Conservation (phyloP, 345 rosid species). For the Citrus trifoliata region DNA sequence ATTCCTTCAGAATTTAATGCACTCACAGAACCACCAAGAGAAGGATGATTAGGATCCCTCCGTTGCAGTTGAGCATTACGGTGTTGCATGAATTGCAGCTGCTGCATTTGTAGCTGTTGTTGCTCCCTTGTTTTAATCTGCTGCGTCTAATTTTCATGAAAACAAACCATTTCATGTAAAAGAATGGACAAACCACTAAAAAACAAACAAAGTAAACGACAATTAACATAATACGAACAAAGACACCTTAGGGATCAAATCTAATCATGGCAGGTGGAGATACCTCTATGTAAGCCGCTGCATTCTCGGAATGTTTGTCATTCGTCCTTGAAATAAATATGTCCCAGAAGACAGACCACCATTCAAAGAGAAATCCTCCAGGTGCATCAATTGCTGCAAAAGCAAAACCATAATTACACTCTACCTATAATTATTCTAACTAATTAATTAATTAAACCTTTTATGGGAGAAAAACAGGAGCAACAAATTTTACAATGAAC, state of each 20-base stretch:
- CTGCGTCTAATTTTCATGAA: constrained; percentile 36
- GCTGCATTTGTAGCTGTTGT: constrained; percentile 59
- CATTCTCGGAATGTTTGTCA: constrained; percentile 62
- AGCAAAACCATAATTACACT: not conserved
- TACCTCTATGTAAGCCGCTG: constrained; percentile 74
- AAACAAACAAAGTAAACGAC: not conserved
- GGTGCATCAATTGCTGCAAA: constrained; percentile 70
- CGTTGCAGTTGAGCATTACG: constrained; percentile 54
- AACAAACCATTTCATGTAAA: not conserved
- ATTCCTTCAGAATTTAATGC: constrained; percentile 52
- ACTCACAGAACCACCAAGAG: constrained; percentile 41
- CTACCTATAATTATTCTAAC: not conserved
- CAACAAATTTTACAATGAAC: not conserved
- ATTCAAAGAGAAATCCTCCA: constrained; percentile 73
- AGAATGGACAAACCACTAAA: not conserved
- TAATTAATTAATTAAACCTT: not conserved
- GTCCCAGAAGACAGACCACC: constrained; percentile 90
- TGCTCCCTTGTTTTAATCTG: constrained; percentile 58
- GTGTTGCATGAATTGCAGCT: constrained; percentile 58
- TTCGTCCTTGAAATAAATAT: constrained; percentile 74
- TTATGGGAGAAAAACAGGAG: not conserved
- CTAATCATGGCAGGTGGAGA: not conserved
- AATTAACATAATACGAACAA: not conserved
- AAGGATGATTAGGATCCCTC: constrained; percentile 50
- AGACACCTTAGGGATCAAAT: not conserved